These are phyloP conservation scores for Sarcodon aspratus DNA, from an alignment of 768 basidiomycete genomes.

Conservation along the genomic window DNA sequence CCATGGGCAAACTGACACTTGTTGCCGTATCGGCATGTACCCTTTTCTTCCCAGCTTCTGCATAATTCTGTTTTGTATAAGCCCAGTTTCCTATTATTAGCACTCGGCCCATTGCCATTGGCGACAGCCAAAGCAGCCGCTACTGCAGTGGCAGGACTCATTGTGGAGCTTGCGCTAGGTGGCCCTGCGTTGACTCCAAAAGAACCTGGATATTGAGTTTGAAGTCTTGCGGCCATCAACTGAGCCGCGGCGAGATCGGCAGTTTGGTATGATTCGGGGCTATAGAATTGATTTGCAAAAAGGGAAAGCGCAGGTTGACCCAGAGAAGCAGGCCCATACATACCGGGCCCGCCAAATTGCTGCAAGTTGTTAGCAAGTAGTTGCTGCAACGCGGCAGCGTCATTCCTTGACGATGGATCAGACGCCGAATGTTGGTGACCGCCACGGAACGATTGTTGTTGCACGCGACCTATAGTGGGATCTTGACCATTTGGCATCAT, in stretches of 20 bases:
- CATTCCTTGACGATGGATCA: conserved; percentile 68
- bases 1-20: conserved; percentile 95
- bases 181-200: conserved; percentile 25
- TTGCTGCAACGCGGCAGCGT: conserved; percentile 48
- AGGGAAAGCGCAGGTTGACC: conserved; percentile 38
- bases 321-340: conserved; percentile 42
- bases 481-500: conserved; percentile 49
- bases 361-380: conserved; percentile 47
- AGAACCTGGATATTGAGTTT: conserved; percentile 40
- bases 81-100: conserved; percentile 85
- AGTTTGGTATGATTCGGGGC: conserved; percentile 41
- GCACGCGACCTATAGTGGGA: conserved; percentile 62
- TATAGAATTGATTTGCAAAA: conserved; percentile 64
- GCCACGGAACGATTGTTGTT: conserved; percentile 70
- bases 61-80: conserved; percentile 88
- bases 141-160: conserved; percentile 1
- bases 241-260: conserved; percentile 41
- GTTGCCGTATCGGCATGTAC: conserved; percentile 70
- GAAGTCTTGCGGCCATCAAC: conserved; percentile 45
- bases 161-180: conserved; percentile 4
- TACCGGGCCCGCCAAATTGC: conserved; percentile 37
- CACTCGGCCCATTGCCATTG: conserved; percentile 58
- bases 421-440: conserved; percentile 78
- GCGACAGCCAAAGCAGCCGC: conserved; percentile 4
- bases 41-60: conserved; percentile 90